These are phyloP conservation scores for Tricholoma bakamatsutake DNA, from an alignment of 768 basidiomycete genomes.

Conservation along the genomic window DNA sequence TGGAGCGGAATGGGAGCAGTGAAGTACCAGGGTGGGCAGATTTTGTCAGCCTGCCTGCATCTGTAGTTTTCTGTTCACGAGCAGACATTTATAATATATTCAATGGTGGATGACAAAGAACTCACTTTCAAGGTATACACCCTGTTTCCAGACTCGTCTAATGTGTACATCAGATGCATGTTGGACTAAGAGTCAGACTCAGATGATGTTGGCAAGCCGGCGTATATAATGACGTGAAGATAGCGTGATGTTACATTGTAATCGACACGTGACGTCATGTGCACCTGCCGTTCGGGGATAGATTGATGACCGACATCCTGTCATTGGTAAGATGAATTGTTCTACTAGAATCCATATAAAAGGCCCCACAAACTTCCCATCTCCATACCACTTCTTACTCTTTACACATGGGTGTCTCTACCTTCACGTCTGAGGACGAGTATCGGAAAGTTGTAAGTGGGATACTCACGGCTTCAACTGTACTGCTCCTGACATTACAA, in stretches of 20 bases:
- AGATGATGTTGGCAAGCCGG: too few relatives aligned
- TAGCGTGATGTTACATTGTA: too few relatives aligned
- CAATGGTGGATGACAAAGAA: neutral
- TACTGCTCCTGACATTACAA: neutral
- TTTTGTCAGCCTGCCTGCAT: conserved; percentile 79
- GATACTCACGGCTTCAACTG: neutral
- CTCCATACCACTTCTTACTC: too few relatives aligned
- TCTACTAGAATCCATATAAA: too few relatives aligned
- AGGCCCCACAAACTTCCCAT: too few relatives aligned
- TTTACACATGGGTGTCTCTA: conserved; percentile 32
- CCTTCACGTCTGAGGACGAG: conserved; percentile 27
- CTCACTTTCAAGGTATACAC: conserved; percentile 89
- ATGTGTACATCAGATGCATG: conserved; percentile 98
- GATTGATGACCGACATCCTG: too few relatives aligned
- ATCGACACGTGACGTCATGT: too few relatives aligned
- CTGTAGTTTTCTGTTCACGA: conserved; percentile 69
- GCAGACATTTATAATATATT: neutral
- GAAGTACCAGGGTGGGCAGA: conserved; percentile 91
- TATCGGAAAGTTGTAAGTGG: conserved; percentile 42
- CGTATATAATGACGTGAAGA: too few relatives aligned
- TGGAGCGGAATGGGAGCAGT: conserved; percentile 1
- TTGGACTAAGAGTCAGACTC: conserved; percentile 22
- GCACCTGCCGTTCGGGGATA: too few relatives aligned
- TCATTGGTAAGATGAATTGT: too few relatives aligned
- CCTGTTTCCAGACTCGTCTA: conserved; percentile 72